phyloP scores from a whole-genome alignment of 352 stramenopile genomes.

The Globisporangium carolinianum region DNA sequence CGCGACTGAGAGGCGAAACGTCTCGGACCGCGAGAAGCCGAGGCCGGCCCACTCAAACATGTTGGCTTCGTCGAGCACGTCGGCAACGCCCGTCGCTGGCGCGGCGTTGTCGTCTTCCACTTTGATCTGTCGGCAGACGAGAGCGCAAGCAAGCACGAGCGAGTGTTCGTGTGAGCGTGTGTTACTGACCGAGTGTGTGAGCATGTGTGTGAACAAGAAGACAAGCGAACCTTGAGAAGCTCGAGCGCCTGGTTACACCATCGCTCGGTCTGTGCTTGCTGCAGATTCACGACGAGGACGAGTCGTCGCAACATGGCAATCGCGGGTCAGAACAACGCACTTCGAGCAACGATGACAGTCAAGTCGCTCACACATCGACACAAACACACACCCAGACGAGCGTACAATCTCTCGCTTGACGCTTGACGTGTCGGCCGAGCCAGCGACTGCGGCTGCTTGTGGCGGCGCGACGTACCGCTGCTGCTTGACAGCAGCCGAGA shows the following conservation, averaged over 20 bases:
- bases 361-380: not conserved
- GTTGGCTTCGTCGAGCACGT: slow-evolving; percentile 74
- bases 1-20: slow-evolving; percentile 62
- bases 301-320: too few relatives aligned
- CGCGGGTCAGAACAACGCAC: not conserved
- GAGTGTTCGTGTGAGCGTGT: not conserved
- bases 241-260: slow-evolving; percentile 61
- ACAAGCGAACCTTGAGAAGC: slow-evolving; percentile 33
- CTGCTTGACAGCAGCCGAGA: slow-evolving; percentile 82
- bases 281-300: slow-evolving; percentile 1
- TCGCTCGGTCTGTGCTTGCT: slow-evolving; percentile 55
- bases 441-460: slow-evolving; percentile 22
- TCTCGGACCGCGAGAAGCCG: slow-evolving; percentile 66
- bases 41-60: slow-evolving; percentile 80
- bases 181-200: not conserved
- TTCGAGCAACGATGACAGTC: not conserved
- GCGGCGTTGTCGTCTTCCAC: slow-evolving; percentile 38
- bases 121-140: slow-evolving; percentile 21
- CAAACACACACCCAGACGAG: slow-evolving; percentile 10
- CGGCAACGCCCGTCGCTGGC: slow-evolving; percentile 34
- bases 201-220: not conserved
- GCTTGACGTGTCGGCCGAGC: slow-evolving; percentile 17
- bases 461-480: slow-evolving; percentile 45
- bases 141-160: not conserved
- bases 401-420: slow-evolving; percentile 52